Evolutionary conservation across 73 alveolate genomes (phyloP).

Genomic region (Stentor roeselii): DNA sequence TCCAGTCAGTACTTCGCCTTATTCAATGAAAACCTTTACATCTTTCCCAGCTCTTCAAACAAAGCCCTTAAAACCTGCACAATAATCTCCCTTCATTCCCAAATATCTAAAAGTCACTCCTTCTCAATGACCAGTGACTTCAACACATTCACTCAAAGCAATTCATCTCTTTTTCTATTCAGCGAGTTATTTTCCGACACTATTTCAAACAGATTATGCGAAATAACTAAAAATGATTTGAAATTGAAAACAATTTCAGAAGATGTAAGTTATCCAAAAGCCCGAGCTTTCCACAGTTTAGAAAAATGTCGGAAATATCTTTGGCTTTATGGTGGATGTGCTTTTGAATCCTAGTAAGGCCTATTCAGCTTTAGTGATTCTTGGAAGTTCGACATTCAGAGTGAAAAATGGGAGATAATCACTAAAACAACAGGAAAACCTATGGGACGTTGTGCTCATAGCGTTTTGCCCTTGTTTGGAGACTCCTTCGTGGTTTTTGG

Average conservation of each 20-base stretch:
- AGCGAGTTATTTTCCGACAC: background rate
- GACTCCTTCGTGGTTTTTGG: conserved; percentile 10
- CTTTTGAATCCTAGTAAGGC: background rate
- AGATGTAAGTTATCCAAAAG: too few species aligned
- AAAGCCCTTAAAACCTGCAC: too few species aligned
- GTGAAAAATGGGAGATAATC: background rate
- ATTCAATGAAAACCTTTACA: too few species aligned
- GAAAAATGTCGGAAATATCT: background rate
- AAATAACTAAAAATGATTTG: background rate
- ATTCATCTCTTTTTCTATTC: too few species aligned
- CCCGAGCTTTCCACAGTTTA: background rate
- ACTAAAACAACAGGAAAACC: background rate
- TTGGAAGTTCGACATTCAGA: background rate
- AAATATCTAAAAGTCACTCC: too few species aligned
- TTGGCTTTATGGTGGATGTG: background rate
- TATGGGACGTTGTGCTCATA: background rate
- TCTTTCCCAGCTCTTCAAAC: too few species aligned
- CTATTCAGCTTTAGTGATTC: background rate
- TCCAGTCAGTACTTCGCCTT: too few species aligned
- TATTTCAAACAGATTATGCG: background rate
- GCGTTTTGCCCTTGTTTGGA: background rate
- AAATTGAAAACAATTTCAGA: background rate
- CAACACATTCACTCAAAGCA: too few species aligned
- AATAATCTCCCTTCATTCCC: too few species aligned
- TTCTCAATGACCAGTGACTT: too few species aligned